Percentiles rank a stretch among this genome's conserved stretches.
Conservation (phyloP, 2,329 filamentous ascomycete species). For the Ambrosiella xylebori region DNA sequence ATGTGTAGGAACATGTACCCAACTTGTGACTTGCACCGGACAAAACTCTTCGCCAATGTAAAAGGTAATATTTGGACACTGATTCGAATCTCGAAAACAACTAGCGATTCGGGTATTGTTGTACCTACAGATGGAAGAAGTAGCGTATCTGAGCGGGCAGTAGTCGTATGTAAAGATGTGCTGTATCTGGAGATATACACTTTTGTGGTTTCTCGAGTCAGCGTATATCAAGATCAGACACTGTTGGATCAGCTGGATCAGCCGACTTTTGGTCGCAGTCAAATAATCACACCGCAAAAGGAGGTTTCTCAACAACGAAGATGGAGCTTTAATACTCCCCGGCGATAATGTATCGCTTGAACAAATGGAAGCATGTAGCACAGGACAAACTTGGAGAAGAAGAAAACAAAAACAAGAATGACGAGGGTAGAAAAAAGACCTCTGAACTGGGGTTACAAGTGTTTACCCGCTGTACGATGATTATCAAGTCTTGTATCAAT, state of each 20-base stretch:
- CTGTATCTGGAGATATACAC: neutral
- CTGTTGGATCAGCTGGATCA: neutral
- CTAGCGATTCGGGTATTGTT: neutral
- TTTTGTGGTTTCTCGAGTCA: neutral
- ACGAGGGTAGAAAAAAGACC: too few species aligned
- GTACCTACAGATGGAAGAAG: constrained; percentile 1
- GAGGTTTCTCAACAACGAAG: too few species aligned
- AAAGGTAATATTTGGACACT: neutral
- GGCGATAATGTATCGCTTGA: too few species aligned
- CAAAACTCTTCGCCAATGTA: neutral
- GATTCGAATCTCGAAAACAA: neutral
- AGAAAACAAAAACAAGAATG: neutral
- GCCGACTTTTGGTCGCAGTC: neutral
- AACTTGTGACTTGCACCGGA: too few species aligned
- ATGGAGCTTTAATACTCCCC: too few species aligned
- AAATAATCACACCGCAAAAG: too few species aligned
- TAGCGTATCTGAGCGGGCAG: neutral
- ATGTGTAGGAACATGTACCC: neutral
- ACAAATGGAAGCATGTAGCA: neutral
- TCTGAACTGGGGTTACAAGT: too few species aligned
- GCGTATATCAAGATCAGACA: neutral
- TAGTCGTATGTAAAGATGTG: neutral
- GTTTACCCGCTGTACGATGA: too few species aligned
- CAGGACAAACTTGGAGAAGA: neutral
- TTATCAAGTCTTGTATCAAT: too few species aligned